phyloP scores from a whole-genome alignment of 2,329 filamentous ascomycete species.

The Fusarium heterosporum region DNA sequence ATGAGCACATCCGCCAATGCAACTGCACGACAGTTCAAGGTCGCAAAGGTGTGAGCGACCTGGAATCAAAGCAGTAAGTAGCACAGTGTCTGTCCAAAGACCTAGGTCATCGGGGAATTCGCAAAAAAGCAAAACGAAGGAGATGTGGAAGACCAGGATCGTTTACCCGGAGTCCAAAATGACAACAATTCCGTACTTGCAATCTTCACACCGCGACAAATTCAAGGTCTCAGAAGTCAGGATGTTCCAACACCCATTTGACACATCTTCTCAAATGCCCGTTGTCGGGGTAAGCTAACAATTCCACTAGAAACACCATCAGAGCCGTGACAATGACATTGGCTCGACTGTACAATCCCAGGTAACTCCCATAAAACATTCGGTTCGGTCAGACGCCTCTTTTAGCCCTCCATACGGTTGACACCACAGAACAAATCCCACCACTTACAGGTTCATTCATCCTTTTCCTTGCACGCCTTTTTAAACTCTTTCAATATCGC shows the following conservation, averaged over 20 bases:
- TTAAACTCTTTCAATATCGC: conserved; percentile 41
- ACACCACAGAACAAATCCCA: neutral
- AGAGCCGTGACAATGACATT: neutral
- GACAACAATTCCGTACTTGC: too few relatives aligned
- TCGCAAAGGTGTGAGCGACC: neutral
- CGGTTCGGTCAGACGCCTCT: neutral
- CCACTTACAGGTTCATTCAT: conserved; percentile 1
- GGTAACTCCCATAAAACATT: neutral
- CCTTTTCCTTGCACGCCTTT: conserved; percentile 35
- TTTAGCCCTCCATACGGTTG: neutral
- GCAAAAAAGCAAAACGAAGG: too few relatives aligned
- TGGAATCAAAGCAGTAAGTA: too few relatives aligned
- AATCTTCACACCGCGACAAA: too few relatives aligned
- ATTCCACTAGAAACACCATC: neutral
- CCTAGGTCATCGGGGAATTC: too few relatives aligned
- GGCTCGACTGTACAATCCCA: neutral
- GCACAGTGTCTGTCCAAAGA: too few relatives aligned
- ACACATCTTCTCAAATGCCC: too few relatives aligned
- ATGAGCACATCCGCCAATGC: neutral
- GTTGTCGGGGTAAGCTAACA: too few relatives aligned
- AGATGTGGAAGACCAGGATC: too few relatives aligned
- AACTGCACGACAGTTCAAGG: neutral
- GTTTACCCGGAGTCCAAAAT: too few relatives aligned
- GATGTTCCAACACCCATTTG: too few relatives aligned
- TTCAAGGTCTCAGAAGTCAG: too few relatives aligned